Evolutionary conservation across 2,329 filamentous ascomycete genomes (phyloP).

Genomic region (Aspergillus thermomutatus): DNA sequence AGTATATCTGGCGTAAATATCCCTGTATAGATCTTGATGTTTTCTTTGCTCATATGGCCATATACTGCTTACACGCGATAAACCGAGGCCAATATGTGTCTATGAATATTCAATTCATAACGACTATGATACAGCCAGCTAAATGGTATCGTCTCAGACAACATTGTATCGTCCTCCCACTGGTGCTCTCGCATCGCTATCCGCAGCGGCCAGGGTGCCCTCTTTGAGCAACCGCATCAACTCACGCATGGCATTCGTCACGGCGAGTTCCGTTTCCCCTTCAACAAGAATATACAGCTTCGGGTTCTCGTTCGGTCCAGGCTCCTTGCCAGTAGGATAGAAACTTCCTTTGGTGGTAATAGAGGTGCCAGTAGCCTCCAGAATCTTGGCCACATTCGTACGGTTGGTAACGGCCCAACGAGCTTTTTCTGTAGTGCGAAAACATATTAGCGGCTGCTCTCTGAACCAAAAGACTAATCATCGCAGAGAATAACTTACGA

Average conservation of each 20-base stretch:
- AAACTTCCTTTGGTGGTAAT: conserved; percentile 97
- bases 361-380: conserved; percentile 89
- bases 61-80: neutral
- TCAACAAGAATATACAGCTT: conserved; percentile 98
- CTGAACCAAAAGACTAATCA: neutral
- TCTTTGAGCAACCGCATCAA: conserved; percentile 84
- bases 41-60: neutral
- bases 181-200: conserved; percentile 77
- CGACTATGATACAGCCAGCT: conserved; percentile 12
- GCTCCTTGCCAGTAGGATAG: conserved; percentile 78
- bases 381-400: conserved; percentile 96
- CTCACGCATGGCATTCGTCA: conserved; percentile 86
- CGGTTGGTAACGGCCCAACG: conserved; percentile 98
- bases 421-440: conserved; percentile 66
- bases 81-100: neutral
- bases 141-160: conserved; percentile 48
- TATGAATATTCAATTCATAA: conserved; percentile 7
- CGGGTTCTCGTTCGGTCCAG: conserved; percentile 70
- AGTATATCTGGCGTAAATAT: neutral
- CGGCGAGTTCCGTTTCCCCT: conserved; percentile 89
- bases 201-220: conserved; percentile 82
- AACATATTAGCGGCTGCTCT: conserved; percentile 7
- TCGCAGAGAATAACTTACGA: conserved; percentile 45
- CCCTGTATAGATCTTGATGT: neutral
- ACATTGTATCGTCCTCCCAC: conserved; percentile 83